Evolutionary conservation across 139 green algal species (phyloP).

Genomic region (Mychonastes homosphaera): DNA sequence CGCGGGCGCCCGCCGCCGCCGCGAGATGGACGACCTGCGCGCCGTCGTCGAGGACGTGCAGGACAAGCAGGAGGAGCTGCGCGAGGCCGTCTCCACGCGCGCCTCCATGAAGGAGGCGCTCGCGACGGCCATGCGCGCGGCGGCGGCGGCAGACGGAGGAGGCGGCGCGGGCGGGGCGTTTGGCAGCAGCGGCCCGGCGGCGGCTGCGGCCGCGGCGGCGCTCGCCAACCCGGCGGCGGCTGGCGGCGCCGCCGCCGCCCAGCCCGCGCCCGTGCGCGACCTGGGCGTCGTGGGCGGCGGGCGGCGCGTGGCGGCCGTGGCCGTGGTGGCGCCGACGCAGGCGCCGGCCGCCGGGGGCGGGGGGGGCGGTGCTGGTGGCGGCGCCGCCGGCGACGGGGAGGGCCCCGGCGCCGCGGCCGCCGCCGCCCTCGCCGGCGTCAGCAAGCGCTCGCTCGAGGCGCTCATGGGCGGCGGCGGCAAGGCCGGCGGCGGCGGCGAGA

Average conservation of each 20-base stretch:
- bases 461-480: too few relatives aligned
- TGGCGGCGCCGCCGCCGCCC: background rate
- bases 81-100: conserved; percentile 12
- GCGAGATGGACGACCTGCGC: conserved; percentile 18
- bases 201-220: background rate
- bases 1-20: conserved; percentile 1
- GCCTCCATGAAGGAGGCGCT: conserved; percentile 23
- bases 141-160: background rate
- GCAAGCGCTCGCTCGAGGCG: too few relatives aligned
- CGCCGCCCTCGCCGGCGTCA: too few relatives aligned
- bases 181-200: conserved; percentile 10
- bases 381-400: too few relatives aligned
- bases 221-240: background rate
- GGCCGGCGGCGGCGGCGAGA: too few relatives aligned
- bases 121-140: background rate
- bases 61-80: conserved; percentile 23
- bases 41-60: conserved; percentile 13
- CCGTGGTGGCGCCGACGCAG: too few relatives aligned
- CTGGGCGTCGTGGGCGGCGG: conserved; percentile 27
- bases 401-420: too few relatives aligned
- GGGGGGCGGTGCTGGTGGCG: too few relatives aligned
- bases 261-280: conserved; percentile 2
- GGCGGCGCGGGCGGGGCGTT: conserved; percentile 3
- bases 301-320: conserved; percentile 12
- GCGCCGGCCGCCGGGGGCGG: too few relatives aligned